These are phyloP conservation scores for Fusarium liriodendri DNA, from an alignment of 2,329 filamentous ascomycete genomes.

Conservation along the genomic window DNA sequence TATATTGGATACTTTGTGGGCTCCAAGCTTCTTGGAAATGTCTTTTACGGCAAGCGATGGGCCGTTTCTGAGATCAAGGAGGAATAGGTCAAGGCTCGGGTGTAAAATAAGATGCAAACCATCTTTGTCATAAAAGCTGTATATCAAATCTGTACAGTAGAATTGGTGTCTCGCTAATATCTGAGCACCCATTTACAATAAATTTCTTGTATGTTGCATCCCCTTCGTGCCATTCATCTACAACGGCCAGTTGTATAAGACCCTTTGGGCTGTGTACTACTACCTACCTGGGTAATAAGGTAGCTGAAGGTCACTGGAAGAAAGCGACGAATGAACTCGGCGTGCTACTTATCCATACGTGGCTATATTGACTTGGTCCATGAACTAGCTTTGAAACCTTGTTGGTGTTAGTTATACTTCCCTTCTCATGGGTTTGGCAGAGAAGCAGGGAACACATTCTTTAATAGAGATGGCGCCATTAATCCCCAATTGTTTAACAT, in stretches of 20 bases:
- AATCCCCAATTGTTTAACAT: not conserved
- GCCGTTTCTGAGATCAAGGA: slow-evolving; percentile 39
- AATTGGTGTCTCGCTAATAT: not conserved
- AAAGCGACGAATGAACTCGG: not conserved
- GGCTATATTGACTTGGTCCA: not conserved
- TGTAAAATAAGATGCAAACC: not conserved
- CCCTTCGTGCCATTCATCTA: not conserved
- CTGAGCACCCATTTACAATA: not conserved
- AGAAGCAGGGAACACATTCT: not conserved
- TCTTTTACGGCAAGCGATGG: slow-evolving; percentile 61
- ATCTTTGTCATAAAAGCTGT: not conserved
- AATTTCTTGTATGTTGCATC: not conserved
- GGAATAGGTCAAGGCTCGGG: slow-evolving; percentile 33
- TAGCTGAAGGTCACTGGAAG: not conserved
- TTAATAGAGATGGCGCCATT: not conserved
- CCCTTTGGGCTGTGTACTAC: not conserved
- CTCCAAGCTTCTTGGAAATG: slow-evolving; percentile 67
- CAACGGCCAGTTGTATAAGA: not conserved
- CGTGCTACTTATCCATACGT: not conserved
- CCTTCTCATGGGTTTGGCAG: not conserved
- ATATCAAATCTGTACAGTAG: not conserved
- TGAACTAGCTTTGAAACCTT: not conserved
- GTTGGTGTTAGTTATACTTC: not conserved
- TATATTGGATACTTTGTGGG: slow-evolving; percentile 84
- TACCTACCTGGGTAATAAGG: not conserved